Evolutionary conservation across 2,329 filamentous ascomycete species (phyloP), one percentile per base, ranked within the genome.

Genomic region (Calonectria pseudoreteaudii): DNA sequence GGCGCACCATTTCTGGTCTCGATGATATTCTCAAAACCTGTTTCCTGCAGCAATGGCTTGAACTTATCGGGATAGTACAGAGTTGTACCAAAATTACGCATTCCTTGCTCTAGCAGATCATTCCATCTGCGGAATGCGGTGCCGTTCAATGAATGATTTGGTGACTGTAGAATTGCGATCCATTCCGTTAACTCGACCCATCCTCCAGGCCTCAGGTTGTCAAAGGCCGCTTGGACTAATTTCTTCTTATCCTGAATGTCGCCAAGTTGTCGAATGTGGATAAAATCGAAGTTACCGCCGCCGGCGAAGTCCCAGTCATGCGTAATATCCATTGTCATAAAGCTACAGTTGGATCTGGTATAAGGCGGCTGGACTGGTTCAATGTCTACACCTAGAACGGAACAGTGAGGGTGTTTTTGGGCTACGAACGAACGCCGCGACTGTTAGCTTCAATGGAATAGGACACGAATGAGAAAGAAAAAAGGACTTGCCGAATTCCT

Each of bases 141-240:
- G 38, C 77, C 77, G 1, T 74, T 36, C 34, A 79, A 34, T 50
- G 77, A 79, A 60, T 78, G 75, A 28, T 79, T 77, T 11, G 77
- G 77, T 30, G 77, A 79, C 38, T 79, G 76, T 31, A 78, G 41
- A 30, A 76, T 16, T 10, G 76, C 77, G 50, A 79, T 79, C 77
- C 77, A 79, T 77, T 79, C 77, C 14, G 77, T 79, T 3, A 79
- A 53, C 30, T 79, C 77, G 23, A 77, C 77, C 77, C 77, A 79
- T 72, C 77, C 77, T 72, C 77, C 77, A 14, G 77, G 77, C 20
- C 73, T 77, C 20, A 79, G 64, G 28, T 78, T 76, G 28, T 79
- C 73, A 20, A 70, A 79, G 26, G 68, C 36, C 8, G 76, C 68
- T 44, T 79, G 74, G 14, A 77, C 18, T 2, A 79, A 14, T 30